Evolutionary conservation across 257 asterid species (phyloP), one percentile per base, ranked within the genome.

Genomic region (Vinca minor): DNA sequence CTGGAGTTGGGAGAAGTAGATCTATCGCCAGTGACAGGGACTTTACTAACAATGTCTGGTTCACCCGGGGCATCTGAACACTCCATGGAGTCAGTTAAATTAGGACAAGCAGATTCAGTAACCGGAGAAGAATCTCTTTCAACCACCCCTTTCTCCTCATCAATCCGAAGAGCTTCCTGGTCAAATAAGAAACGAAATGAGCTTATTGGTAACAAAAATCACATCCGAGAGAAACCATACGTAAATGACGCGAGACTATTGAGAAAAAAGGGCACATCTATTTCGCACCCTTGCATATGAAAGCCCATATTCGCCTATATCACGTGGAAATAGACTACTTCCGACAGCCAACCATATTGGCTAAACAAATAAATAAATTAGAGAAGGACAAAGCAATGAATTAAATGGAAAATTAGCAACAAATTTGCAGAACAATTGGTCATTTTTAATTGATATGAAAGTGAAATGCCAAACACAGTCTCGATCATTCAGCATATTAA

Each of bases 1-100:
- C 53, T 50, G 39, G 34, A 57, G 58, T 46, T 48, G 23, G 71
- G 64, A 47, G 66, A 47, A 3, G 35, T 45, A 4, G 59, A 77
- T 67, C 56, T 66, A 74, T 74, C 71, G 64, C 70, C 82, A 62
- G 71, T 63, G 57, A 56, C 64, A 31, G 20, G 71, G 70, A 50
- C 69, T 45, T 81, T 87, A 49, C 63, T 77, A 64, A 81, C 88
- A 70, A 77, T 70, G 64, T 70, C 84, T 50, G 74, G 67, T 58
- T 45, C 78, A 77, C 77, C 76, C 57, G 15, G 39, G 48, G 78
- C 85, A 63, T 74, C 76, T 34, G 82, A 58, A 65, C 63, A 77
- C 70, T 78, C 82, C 67, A 59, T 67, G 11, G 76, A 60, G 69
- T 77, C 82, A 20, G 63, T 74, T 68, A 74, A 39, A 73, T 60